Evolutionary conservation across 805 yeast genomes (phyloP).

Genomic region (Hanseniaspora jakobsenii): DNA sequence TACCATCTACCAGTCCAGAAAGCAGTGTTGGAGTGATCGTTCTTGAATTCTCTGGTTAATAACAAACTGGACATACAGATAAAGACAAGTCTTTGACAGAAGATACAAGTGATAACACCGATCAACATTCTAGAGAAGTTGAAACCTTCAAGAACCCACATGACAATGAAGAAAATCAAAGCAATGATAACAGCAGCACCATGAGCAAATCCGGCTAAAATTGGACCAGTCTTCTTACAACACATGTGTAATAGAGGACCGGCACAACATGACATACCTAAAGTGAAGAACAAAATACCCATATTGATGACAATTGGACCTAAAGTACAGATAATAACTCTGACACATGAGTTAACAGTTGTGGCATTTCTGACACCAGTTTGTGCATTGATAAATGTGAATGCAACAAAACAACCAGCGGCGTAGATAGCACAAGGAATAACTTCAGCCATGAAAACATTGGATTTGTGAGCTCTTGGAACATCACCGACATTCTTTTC

Average conservation of each 20-base stretch:
- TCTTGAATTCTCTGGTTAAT: slow-evolving; percentile 91
- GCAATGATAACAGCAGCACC: slow-evolving; percentile 86
- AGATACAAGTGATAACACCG: slow-evolving; percentile 73
- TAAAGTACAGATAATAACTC: slow-evolving; percentile 67
- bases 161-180: slow-evolving; percentile 76
- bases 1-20: slow-evolving; percentile 99
- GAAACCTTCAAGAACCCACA: slow-evolving; percentile 97
- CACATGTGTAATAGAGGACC: slow-evolving; percentile 93
- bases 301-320: slow-evolving; percentile 86
- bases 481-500: slow-evolving; percentile 79
- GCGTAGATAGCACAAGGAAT: slow-evolving; percentile 60
- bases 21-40: slow-evolving; percentile 89
- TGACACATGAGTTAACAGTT: slow-evolving; percentile 54
- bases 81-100: slow-evolving; percentile 78
- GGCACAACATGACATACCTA: slow-evolving; percentile 86
- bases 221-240: slow-evolving; percentile 94
- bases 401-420: slow-evolving; percentile 70
- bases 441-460: slow-evolving; percentile 57
- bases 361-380: slow-evolving; percentile 54
- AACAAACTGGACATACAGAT: slow-evolving; percentile 65
- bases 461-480: slow-evolving; percentile 68
- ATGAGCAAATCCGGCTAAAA: slow-evolving; percentile 88
- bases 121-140: slow-evolving; percentile 72
- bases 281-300: slow-evolving; percentile 68
- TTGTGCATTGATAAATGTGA: slow-evolving; percentile 72